phyloP scores from a whole-genome alignment of 768 basidiomycete genomes.

The Calocybe gangraenosa region DNA sequence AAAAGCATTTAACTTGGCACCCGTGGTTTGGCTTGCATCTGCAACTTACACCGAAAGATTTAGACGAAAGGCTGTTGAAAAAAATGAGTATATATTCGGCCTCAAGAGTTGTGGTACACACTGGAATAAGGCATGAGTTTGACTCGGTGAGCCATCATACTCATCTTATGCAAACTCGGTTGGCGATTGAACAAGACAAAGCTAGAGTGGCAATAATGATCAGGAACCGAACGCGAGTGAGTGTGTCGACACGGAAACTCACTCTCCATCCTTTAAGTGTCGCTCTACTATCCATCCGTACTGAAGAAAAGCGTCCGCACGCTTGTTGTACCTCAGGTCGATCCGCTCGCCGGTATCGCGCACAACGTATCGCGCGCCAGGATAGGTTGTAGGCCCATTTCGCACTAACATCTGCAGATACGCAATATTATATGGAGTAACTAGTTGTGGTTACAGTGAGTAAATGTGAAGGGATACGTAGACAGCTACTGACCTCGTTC shows the following conservation, averaged over 20 bases:
- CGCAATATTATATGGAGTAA: conserved; percentile 95
- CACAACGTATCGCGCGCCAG: conserved; percentile 94
- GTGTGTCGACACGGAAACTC: conserved; percentile 31
- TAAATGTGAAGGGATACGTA: not conserved
- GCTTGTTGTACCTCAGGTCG: conserved; percentile 94
- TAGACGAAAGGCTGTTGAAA: conserved; percentile 83
- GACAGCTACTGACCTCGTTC: conserved; percentile 69
- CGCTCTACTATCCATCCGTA: conserved; percentile 99
- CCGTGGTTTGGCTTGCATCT: conserved; percentile 14
- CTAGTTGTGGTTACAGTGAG: conserved; percentile 35
- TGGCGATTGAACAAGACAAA: conserved; percentile 97
- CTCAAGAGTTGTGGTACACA: conserved; percentile 35
- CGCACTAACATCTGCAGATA: conserved; percentile 93
- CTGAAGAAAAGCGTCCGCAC: conserved; percentile 90
- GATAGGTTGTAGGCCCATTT: conserved; percentile 92
- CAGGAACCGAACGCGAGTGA: not conserved
- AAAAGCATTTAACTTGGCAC: conserved; percentile 23
- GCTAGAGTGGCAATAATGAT: conserved; percentile 39
- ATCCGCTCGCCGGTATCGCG: conserved; percentile 97
- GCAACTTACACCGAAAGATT: conserved; percentile 92
- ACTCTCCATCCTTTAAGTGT: conserved; percentile 98
- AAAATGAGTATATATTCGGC: conserved; percentile 7
- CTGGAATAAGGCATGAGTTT: conserved; percentile 98
- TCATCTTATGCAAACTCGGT: conserved; percentile 98
- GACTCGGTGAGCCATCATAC: conserved; percentile 99